Base-by-base conservation (phyloP, 768 basidiomycete species). In the Antrodiella citrinella region DNA sequence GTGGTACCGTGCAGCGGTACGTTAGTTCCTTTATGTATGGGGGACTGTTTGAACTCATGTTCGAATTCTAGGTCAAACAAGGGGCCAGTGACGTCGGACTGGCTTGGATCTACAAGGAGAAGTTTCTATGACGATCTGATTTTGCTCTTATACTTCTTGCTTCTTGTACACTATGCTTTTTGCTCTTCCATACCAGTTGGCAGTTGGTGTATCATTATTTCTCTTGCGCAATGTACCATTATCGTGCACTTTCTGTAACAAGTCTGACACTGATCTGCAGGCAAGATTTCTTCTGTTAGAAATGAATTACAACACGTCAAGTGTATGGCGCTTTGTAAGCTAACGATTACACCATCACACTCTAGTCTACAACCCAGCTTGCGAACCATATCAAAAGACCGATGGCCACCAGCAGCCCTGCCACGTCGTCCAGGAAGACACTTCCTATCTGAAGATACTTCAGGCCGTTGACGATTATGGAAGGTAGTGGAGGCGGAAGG, bases 61-160 rank as follows among this genome's bases (percentile, higher is more conserved):
- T 23, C 38, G 40, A 51, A 30, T 46, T 40, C 47, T n/a, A 81
- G 78, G 78, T 74, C 24, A 71, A 71, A 13, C 90, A 91, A 63
- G 89, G 89, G 18, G 76, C 71, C 48, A 91, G 89, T 61, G 84
- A 88, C 58, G 73, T 91, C 54, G 90, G 90, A 20, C 74, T 92
- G 43, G 87, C 87, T 2, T 92, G 90, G 90, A 91, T 92, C 54
- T 89, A 88, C 71, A 94, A 94, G 66, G 82, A 87, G 60, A 93
- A 93, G 67, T 91, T 81, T 58, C 58, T 63, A 42, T 69, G 39
- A 10, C 18, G 35, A 38, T 38, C 35, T 38, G 10, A 18, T 38
- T 18, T 38, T 18, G 10, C 35, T 38, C 35, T n/a, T n/a, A n/a
- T n/a, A n/a, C n/a, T n/a, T n/a, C n/a, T n/a, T n/a, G n/a, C n/a